Evolutionary conservation across 768 basidiomycete species (phyloP), one percentile per base, ranked within the genome.

Genomic region (Mycena kentingensis): DNA sequence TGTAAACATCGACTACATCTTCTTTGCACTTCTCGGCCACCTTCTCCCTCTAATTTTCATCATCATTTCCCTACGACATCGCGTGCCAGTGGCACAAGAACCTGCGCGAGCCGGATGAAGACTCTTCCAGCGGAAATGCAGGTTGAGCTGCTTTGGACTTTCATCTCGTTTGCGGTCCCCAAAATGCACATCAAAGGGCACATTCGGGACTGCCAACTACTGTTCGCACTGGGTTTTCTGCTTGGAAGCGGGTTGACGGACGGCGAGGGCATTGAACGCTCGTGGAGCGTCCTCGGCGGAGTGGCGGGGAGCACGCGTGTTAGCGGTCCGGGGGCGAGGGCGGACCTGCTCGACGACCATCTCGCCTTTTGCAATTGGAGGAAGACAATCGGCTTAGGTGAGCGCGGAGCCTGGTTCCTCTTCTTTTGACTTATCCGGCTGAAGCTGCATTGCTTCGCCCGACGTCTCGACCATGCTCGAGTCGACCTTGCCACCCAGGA

Each of bases 1-100:
- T 51, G 57, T 52, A 7, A 73, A 73, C 54, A 73, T 71, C 58
- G 70, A 73, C 45, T 74, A 64, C 43, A 49, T 72, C 6, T 66
- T 72, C 34, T 49, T 26, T 8, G 26, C 60, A 58, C 15, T 62
- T 56, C 1, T n/a, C n/a, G n/a, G 63, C 52, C 42, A 15, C 69
- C 15, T 25, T 15, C 28, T 51, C 16, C 11, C 32, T 0, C 21
- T 60, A 10, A 19, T 44, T 0, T 22, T 46, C 6, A 7, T 69
- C 8, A 54, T 68, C 11, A 45, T 67, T 0, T 66, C 63, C 0
- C n/a, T 72, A 72, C 42, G 68, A 72, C 46, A 67, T 71, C 44
- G 68, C 60, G 1, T 70, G 69, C 46, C 66, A 69, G 25, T 71
- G 66, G 66, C 49, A 42, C 15, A 49, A 52, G 2, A 54, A 69